A percentile compares a stretch with the other conserved stretches of the same genome.
These are phyloP conservation scores for Saccharomyces paradoxus DNA, from an alignment of 805 yeast genomes.

Conservation along the genomic window DNA sequence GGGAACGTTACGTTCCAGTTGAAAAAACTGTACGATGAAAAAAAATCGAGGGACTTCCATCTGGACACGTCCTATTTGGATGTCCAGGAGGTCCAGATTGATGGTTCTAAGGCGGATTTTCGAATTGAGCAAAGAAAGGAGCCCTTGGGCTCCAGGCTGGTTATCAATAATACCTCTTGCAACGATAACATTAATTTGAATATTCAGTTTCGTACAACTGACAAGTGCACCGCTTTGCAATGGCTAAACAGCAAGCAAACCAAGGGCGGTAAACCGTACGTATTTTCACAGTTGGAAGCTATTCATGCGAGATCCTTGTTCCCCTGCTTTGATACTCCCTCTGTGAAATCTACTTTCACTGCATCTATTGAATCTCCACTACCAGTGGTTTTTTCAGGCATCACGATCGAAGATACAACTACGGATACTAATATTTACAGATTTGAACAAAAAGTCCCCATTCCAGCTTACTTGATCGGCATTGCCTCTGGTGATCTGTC, in stretches of 20 bases:
- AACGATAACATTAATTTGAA: constrained; percentile 24
- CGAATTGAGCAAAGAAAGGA: constrained; percentile 35
- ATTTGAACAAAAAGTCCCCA: constrained; percentile 71
- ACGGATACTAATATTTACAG: constrained; percentile 31
- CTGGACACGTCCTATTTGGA: constrained; percentile 64
- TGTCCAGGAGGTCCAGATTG: constrained; percentile 38
- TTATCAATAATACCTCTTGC: constrained; percentile 18
- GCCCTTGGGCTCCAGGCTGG: constrained; percentile 54
- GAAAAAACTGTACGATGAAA: constrained; percentile 20
- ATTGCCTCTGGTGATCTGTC: constrained; percentile 76
- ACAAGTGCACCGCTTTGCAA: constrained; percentile 74
- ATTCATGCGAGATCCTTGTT: constrained; percentile 81
- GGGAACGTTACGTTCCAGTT: constrained; percentile 52
- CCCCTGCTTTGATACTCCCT: constrained; percentile 89
- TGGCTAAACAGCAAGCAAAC: constrained; percentile 73
- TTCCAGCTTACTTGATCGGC: constrained; percentile 77
- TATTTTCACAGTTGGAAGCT: constrained; percentile 87
- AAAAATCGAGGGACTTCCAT: constrained; percentile 29
- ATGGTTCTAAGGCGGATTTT: constrained; percentile 21
- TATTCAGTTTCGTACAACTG: constrained; percentile 62
- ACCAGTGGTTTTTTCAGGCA: constrained; percentile 71
- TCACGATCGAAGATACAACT: constrained; percentile 23
- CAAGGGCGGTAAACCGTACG: constrained; percentile 49
- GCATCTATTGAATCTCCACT: constrained; percentile 54
- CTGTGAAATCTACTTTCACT: constrained; percentile 59